These are phyloP conservation scores for Paraphaeosphaeria sporulosa DNA, from an alignment of 2,329 filamentous ascomycete genomes.

Conservation along the genomic window DNA sequence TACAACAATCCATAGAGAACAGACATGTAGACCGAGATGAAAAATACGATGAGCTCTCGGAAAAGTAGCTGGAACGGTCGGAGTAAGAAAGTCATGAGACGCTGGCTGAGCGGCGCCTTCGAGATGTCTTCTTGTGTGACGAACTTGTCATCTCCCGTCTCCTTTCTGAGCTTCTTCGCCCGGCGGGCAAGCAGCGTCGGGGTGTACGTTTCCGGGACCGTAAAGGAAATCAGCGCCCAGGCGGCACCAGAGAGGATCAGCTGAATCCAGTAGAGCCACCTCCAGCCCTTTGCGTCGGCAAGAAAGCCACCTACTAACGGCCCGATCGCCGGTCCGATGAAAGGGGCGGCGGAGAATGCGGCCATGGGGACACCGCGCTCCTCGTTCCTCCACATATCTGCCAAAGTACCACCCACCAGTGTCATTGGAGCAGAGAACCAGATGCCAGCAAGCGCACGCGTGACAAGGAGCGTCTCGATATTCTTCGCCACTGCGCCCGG, in stretches of 20 bases:
- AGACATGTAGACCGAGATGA: conserved; percentile 85
- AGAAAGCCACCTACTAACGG: conserved; percentile 75
- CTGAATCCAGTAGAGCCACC: conserved; percentile 66
- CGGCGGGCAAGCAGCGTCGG: conserved; percentile 58
- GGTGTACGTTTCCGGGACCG: conserved; percentile 61
- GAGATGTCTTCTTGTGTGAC: conserved; percentile 86
- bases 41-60: conserved; percentile 81
- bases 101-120: conserved; percentile 70
- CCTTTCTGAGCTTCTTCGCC: conserved; percentile 63
- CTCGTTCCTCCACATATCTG: conserved; percentile 84
- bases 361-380: conserved; percentile 89
- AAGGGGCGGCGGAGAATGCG: conserved; percentile 82
- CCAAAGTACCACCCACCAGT: conserved; percentile 80
- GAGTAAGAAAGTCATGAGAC: conserved; percentile 76
- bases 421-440: conserved; percentile 89
- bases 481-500: conserved; percentile 80
- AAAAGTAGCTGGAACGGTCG: conserved; percentile 88
- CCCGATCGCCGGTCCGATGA: conserved; percentile 76
- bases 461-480: conserved; percentile 77
- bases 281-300: conserved; percentile 67
- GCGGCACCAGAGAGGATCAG: conserved; percentile 56
- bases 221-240: conserved; percentile 51
- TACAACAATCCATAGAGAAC: conserved; percentile 78
- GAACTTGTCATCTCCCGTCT: conserved; percentile 70
- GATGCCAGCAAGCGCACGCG: conserved; percentile 80